Evolutionary conservation across 441 rosid species (phyloP), one percentile per base, ranked within the genome.

Genomic region (Gossypium gossypioides): DNA sequence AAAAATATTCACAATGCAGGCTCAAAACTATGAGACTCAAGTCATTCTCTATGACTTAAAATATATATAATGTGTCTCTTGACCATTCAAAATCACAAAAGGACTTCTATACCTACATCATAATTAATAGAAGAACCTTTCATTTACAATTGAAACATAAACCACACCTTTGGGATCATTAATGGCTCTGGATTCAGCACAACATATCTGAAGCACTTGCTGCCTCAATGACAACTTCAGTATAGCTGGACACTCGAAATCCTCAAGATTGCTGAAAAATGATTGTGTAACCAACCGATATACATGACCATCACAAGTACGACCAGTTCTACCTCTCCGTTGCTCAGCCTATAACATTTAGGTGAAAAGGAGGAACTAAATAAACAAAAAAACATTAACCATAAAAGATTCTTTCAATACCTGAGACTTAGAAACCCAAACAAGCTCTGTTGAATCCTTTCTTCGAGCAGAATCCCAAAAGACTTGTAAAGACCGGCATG

Each of bases 381-480:
- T 70, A 42, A 34, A 34, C 72, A 51, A 22, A 50, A 64, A 69
- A 21, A 69, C 48, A 46, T 60, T 6, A 62, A 61, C 18, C 60
- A 24, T 15, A 71, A 59, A 60, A 16, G 77, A 72, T 68, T 56
- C 40, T 34, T 71, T 46, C 13, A 40, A 68, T 88, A 94, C 97
- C 96, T 91, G 98, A 83, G 98, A 91, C 76, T 85, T 87, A 71
- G 98, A 94, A 76, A 90, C 86, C 98, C 98, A 90, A 72, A 83
- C 88, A 80, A 91, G 95, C 83, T 90, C 82, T 18, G 90, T 79
- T 77, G 90, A 76, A 72, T 94, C 97, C 54, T 71, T 84, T 85
- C 85, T 86, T 70, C 85, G 78, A 56, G 60, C 69, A 67, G 37
- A 19, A 58, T 91, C 95, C 98, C 98, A 94, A 81, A 82, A 89